A percentile compares a stretch with the other conserved stretches of the same genome.
Conservation (phyloP, 371 early-diverging fungal species). For the Mucor plumbeus region DNA sequence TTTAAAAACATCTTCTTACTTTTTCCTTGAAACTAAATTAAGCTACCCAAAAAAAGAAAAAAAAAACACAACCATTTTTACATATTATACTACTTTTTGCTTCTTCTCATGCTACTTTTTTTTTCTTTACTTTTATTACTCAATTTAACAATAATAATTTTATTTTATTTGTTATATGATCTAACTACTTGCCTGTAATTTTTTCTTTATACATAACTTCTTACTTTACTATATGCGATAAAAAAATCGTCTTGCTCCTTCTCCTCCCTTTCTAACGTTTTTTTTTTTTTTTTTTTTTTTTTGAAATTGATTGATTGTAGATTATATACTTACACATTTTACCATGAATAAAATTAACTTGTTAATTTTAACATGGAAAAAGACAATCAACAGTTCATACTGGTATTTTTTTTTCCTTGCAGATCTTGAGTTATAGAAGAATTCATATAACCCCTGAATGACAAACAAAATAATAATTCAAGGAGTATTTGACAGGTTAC, state of each 20-base stretch:
- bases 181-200: neutral
- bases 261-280: neutral
- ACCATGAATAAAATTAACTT: too few relatives aligned
- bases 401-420: too few relatives aligned
- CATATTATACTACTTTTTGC: neutral
- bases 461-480: too few relatives aligned
- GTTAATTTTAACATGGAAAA: too few relatives aligned
- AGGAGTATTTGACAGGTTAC: too few relatives aligned
- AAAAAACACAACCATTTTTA: neutral
- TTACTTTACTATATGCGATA: neutral
- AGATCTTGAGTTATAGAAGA: too few relatives aligned
- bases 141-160: slow-evolving; percentile 3
- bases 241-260: neutral
- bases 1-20: neutral
- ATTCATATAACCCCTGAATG: too few relatives aligned
- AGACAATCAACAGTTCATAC: too few relatives aligned
- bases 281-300: neutral
- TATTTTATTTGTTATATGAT: neutral
- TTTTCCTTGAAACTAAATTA: neutral
- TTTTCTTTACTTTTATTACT: neutral
- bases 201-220: neutral
- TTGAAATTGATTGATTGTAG: neutral
- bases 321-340: neutral
- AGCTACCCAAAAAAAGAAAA: neutral
- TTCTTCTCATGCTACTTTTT: neutral